Base-by-base conservation (phyloP, 2,329 filamentous ascomycete species). In the Metarhizium guizhouense region DNA sequence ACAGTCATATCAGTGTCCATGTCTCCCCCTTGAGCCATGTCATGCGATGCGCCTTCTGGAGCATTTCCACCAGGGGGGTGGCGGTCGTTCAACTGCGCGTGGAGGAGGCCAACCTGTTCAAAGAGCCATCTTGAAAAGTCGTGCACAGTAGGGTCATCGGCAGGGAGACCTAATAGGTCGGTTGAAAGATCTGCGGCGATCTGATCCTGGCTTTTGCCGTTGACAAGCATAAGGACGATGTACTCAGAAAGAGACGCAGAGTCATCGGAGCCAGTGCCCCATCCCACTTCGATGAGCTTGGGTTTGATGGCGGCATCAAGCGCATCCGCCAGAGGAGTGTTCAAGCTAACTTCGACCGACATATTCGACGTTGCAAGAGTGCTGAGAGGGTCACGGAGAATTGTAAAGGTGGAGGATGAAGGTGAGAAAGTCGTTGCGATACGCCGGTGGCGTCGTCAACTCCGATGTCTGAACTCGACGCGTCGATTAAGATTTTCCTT, bases 51-150 rank as follows among this genome's bases (percentile, higher is more conserved):
- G 45, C 66, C 64, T n/a, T 64, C 55, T 52, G 50, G 56, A 40
- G 64, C 64, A 49, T 68, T 65, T 38, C 53, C 67, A 18, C 57
- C 65, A 5, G 65, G 64, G 36, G 65, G 51, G 59, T 72, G 70
- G 16, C 65, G 71, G 29, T 81, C 81, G 61, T 84, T 85, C 57
- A 85, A 65, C 67, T 86, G 83, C 51, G 76, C 74, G 65, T 86
- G 84, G 59, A 94, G 76, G 13, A 74, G 60, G 49, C 87, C 83
- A 58, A 96, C 86, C 69, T 95, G 88, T 55, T 91, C 83, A 68
- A 97, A 97, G n/a, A 99, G 76, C 94, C 94, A 99, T 68, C 80
- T 81, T 59, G 92, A 85, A 68, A 99, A 97, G 54, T 92, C 86
- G 59, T 82, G 83, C 7, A 90, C 90, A 61, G 85, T 86, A 52